phyloP scores from a whole-genome alignment of 768 basidiomycete species.

The Termitomyces sp. region DNA sequence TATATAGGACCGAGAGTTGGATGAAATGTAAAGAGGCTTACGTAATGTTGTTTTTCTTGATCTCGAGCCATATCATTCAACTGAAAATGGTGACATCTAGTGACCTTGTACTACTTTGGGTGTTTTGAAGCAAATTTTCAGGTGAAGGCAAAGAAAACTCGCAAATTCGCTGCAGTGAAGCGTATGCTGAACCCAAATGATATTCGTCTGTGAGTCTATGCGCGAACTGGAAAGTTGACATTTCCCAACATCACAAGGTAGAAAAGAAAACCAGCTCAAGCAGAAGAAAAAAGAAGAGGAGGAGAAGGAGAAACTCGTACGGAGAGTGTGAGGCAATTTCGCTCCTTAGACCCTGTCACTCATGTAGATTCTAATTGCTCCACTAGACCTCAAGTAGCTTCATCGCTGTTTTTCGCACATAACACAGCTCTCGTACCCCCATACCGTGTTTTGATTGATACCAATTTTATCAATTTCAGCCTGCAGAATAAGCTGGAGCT shows the following conservation, averaged over 20 bases:
- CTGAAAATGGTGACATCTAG: not conserved
- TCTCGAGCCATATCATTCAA: not conserved
- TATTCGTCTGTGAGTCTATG: slow-evolving; percentile 69
- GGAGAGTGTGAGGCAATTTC: slow-evolving; percentile 60
- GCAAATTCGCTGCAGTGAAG: slow-evolving; percentile 94
- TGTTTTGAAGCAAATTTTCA: slow-evolving; percentile 22
- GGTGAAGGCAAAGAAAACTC: slow-evolving; percentile 90
- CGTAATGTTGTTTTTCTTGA: not conserved
- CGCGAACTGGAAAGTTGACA: not conserved
- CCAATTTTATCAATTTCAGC: slow-evolving; percentile 99
- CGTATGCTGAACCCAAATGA: slow-evolving; percentile 93
- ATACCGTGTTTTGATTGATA: slow-evolving; percentile 96
- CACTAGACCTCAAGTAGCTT: slow-evolving; percentile 75
- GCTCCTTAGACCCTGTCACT: not conserved
- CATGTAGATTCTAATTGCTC: not conserved
- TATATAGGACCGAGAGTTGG: not conserved
- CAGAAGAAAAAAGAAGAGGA: slow-evolving; percentile 82
- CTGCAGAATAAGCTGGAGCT: slow-evolving; percentile 97
- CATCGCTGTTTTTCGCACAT: slow-evolving; percentile 90
- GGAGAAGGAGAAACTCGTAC: slow-evolving; percentile 72
- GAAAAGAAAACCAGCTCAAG: slow-evolving; percentile 92
- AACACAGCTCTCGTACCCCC: slow-evolving; percentile 95
- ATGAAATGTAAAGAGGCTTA: not conserved
- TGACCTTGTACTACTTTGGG: not conserved
- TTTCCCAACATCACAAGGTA: slow-evolving; percentile 26